Base-by-base conservation (phyloP, 192 early-diverging fungal genomes). In the Radiomyces spectabilis region DNA sequence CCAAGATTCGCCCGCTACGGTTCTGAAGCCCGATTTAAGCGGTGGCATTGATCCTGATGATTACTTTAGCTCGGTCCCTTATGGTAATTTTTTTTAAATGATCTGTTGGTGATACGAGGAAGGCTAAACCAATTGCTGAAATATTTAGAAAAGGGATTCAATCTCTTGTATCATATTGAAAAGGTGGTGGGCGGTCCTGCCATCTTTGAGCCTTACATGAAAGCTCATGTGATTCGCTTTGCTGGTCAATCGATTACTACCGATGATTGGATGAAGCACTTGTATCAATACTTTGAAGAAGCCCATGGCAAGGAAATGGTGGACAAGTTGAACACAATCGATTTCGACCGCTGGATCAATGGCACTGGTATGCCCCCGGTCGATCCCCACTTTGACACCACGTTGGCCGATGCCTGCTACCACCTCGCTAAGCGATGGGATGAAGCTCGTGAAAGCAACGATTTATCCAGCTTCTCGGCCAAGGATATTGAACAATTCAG, bases 91-190 rank as follows among this genome's bases (percentile, higher is more conserved):
- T 38, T 40, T 13, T 35, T 65, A 1, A 44, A 50, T 74, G 56
- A 12, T 50, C 29, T 26, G 66, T 81, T 34, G 3, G 30, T 18
- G 24, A 31, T 49, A 31, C 10, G 30, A 31, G 10, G 15, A 49
- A 29, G 9, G 30, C 19, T 9, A 31, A 29, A 37, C n/a, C n/a
- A n/a, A n/a, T n/a, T n/a, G n/a, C n/a, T n/a, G n/a, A n/a, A n/a
- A n/a, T n/a, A 24, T 31, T 56, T 38, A 71, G 95, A 98, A 71
- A 98, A 98, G 74, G 96, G 94, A 18, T 97, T 87, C 62, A 92
- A 92, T 66, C 68, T 98, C 41, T 75, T 98, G 22, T 96, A 89
- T 73, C 88, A 94, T 60, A 81, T 98, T 33, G 95, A 98, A 66
- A 78, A 85, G 58, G 59, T 84, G 42, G 70, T 98, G 30, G 96